phyloP scores from a whole-genome alignment of 192 early-diverging fungal genomes.

The Oehlia diaphana region DNA sequence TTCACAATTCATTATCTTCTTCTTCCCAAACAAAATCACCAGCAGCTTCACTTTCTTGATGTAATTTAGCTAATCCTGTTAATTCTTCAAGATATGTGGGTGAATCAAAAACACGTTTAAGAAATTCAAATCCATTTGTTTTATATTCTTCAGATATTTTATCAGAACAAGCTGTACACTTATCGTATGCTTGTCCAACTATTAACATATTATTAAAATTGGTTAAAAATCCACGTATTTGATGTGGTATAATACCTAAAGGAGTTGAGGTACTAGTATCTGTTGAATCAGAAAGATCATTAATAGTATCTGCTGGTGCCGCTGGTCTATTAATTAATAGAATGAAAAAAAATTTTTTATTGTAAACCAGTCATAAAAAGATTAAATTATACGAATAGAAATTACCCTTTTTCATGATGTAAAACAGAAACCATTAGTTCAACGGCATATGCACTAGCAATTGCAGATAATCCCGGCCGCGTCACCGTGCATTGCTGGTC shows the following conservation, averaged over 20 bases:
- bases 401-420: slow-evolving; percentile 78
- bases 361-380: not conserved
- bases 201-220: slow-evolving; percentile 86
- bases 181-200: slow-evolving; percentile 78
- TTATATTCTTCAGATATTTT: slow-evolving; percentile 64
- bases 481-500: slow-evolving; percentile 99
- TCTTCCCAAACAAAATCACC: slow-evolving; percentile 77
- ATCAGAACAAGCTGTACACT: slow-evolving; percentile 91
- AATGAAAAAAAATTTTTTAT: not conserved
- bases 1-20: slow-evolving; percentile 39
- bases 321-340: slow-evolving; percentile 39
- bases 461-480: slow-evolving; percentile 88
- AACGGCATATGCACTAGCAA: slow-evolving; percentile 84
- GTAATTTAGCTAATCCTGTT: slow-evolving; percentile 79
- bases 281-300: not conserved
- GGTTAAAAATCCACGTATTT: slow-evolving; percentile 89
- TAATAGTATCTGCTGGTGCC: slow-evolving; percentile 52
- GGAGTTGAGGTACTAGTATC: slow-evolving; percentile 24
- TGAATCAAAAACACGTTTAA: slow-evolving; percentile 68
- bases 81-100: slow-evolving; percentile 83
- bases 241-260: slow-evolving; percentile 87
- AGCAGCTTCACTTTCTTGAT: slow-evolving; percentile 77
- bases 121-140: slow-evolving; percentile 69
- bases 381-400: slow-evolving; percentile 6
- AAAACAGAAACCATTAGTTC: slow-evolving; percentile 88